Evolutionary conservation across 2,329 filamentous ascomycete species (phyloP).

Genomic region (Aspergillus amoenus): DNA sequence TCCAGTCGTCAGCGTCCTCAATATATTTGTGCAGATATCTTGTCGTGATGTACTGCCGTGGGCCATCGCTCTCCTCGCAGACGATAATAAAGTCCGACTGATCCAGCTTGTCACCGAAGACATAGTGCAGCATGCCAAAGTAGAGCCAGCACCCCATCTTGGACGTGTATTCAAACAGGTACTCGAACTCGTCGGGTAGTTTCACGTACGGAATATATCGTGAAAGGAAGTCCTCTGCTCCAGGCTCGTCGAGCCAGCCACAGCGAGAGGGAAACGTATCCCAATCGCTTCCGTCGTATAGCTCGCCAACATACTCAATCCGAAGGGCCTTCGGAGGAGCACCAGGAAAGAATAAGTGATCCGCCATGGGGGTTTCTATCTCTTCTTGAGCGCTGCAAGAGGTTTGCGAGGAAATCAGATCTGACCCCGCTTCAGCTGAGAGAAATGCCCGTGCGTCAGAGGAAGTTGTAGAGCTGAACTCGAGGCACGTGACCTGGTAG

Average conservation of each 20-base stretch:
- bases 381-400: background rate
- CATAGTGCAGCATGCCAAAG: constrained; percentile 3
- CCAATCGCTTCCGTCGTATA: constrained; percentile 1
- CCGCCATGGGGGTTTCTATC: background rate
- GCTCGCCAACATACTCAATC: background rate
- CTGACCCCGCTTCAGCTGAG: background rate
- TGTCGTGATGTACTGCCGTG: background rate
- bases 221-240: background rate
- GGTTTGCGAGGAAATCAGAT: background rate
- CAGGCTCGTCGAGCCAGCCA: background rate
- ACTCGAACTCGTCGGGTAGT: no score
- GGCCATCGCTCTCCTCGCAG: background rate
- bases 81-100: background rate
- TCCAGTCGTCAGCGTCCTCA: background rate
- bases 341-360: background rate
- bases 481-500: no score
- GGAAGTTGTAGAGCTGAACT: no score
- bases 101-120: background rate
- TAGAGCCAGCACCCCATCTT: background rate
- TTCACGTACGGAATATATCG: background rate
- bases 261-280: background rate
- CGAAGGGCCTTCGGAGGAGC: background rate
- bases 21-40: background rate
- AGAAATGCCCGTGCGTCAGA: background rate
- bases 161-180: background rate